Conservation (phyloP, 1,284 basidiomycete species). For the Wolfiporia cocos region DNA sequence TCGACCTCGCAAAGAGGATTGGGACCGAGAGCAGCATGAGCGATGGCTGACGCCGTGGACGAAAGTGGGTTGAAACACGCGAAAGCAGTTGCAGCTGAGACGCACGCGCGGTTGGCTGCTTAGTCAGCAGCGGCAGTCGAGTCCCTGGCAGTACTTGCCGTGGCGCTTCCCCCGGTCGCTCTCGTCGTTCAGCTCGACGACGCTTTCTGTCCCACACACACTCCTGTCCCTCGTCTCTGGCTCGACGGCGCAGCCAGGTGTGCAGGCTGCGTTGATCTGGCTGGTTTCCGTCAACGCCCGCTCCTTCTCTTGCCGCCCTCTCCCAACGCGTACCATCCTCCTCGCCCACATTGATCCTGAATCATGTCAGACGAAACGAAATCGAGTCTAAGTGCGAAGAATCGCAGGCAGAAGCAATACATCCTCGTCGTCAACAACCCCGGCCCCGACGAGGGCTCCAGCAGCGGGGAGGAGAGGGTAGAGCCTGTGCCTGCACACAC, state of each 20-base stretch:
- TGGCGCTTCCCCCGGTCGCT: conserved; percentile 12
- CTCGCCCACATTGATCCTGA: conserved; percentile 7
- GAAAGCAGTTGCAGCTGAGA: neutral
- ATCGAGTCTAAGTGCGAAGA: conserved; percentile 23
- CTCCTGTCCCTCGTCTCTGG: conserved; percentile 1
- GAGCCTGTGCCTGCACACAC: conserved; percentile 15
- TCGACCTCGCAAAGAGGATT: too few species aligned
- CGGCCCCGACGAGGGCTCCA: conserved; percentile 38
- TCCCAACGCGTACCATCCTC: neutral
- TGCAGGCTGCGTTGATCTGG: too few species aligned
- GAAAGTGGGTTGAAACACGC: neutral
- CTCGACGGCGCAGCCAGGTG: too few species aligned
- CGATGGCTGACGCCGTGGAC: neutral
- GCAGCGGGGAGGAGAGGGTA: conserved; percentile 35
- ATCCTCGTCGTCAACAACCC: conserved; percentile 58
- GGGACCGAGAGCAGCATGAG: too few species aligned
- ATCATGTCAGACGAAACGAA: conserved; percentile 40
- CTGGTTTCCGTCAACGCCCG: conserved; percentile 11
- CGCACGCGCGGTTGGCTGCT: conserved; percentile 12
- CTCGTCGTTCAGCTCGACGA: conserved; percentile 21
- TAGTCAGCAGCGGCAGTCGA: conserved; percentile 15
- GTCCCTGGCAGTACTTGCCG: conserved; percentile 18
- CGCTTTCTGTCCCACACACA: conserved; percentile 7
- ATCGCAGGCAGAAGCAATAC: conserved; percentile 16
- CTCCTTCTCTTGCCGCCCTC: conserved; percentile 9